phyloP scores from a whole-genome alignment of 352 stramenopile genomes.

The Pythium coloratum region DNA sequence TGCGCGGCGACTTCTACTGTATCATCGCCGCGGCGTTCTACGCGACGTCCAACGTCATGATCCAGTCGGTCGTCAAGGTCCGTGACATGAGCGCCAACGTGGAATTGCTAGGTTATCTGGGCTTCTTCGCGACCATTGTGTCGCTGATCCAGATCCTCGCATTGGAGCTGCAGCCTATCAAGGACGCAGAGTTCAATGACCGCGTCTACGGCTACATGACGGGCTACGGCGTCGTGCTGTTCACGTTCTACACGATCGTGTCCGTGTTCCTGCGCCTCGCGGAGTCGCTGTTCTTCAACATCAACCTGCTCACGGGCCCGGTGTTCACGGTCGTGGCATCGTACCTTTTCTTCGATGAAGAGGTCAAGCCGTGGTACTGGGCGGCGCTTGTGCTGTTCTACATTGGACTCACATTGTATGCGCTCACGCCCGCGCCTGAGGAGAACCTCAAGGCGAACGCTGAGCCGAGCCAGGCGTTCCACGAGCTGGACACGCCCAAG shows the following conservation, averaged over 20 bases:
- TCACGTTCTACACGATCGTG: slow-evolving; percentile 65
- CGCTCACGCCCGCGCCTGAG: slow-evolving; percentile 36
- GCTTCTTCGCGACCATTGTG: slow-evolving; percentile 51
- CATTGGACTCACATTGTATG: slow-evolving; percentile 54
- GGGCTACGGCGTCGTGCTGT: slow-evolving; percentile 54
- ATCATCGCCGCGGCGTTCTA: slow-evolving; percentile 62
- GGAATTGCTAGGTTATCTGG: slow-evolving; percentile 54
- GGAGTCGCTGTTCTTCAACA: slow-evolving; percentile 73
- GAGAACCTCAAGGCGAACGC: slow-evolving; percentile 11
- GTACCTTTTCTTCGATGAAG: slow-evolving; percentile 59
- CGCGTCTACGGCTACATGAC: slow-evolving; percentile 57
- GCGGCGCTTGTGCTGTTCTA: slow-evolving; percentile 57
- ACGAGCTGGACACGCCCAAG: slow-evolving; percentile 21
- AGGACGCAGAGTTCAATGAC: slow-evolving; percentile 44
- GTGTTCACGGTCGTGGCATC: slow-evolving; percentile 61
- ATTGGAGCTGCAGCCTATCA: slow-evolving; percentile 44
- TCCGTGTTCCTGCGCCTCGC: slow-evolving; percentile 57
- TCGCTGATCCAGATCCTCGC: slow-evolving; percentile 56
- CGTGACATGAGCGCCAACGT: slow-evolving; percentile 58
- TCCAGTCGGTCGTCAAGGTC: slow-evolving; percentile 65
- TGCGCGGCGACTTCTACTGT: slow-evolving; percentile 60
- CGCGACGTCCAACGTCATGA: slow-evolving; percentile 70
- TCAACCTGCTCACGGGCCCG: slow-evolving; percentile 54
- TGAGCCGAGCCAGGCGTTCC: slow-evolving; percentile 12
- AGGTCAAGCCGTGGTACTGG: slow-evolving; percentile 66